A percentile compares a stretch with the other conserved stretches of the same genome.
phyloP scores from a whole-genome alignment of 371 early-diverging fungal species.

The Mortierella sp. region DNA sequence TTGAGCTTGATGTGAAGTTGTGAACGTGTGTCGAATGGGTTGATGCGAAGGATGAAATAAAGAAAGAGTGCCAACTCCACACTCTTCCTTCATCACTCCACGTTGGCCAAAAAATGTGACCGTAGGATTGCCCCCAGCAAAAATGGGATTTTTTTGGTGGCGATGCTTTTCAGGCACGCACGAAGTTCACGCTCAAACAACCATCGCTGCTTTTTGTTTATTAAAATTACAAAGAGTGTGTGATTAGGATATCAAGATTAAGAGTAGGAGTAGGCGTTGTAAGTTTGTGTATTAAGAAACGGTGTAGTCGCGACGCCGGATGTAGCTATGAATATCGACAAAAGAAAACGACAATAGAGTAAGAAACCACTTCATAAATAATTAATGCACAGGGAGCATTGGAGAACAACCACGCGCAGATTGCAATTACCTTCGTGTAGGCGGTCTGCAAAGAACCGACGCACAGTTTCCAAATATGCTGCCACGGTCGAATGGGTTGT shows the following conservation, averaged over 20 bases:
- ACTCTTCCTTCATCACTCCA: background rate
- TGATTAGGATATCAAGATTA: conserved; percentile 1
- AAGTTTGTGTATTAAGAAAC: background rate
- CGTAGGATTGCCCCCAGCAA: background rate
- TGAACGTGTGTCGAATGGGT: background rate
- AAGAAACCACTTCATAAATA: background rate
- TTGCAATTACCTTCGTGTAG: conserved; percentile 64
- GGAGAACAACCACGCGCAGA: conserved; percentile 3
- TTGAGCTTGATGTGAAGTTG: background rate
- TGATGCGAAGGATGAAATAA: conserved; percentile 1
- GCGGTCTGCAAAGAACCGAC: conserved; percentile 70
- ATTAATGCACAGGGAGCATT: background rate
- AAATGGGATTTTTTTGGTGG: background rate
- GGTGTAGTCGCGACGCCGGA: conserved; percentile 46
- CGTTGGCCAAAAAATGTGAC: background rate
- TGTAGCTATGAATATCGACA: conserved; percentile 27
- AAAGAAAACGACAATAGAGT: background rate
- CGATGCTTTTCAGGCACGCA: background rate
- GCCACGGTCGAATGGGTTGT: conserved; percentile 67
- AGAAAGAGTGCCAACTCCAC: background rate
- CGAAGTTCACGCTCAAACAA: background rate
- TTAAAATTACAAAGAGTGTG: conserved; percentile 2
- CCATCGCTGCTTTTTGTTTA: background rate
- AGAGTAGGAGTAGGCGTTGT: background rate
- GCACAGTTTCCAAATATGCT: conserved; percentile 65